Evolutionary conservation across 345 rosid genomes (phyloP).

Genomic region (Angophora floribunda): DNA sequence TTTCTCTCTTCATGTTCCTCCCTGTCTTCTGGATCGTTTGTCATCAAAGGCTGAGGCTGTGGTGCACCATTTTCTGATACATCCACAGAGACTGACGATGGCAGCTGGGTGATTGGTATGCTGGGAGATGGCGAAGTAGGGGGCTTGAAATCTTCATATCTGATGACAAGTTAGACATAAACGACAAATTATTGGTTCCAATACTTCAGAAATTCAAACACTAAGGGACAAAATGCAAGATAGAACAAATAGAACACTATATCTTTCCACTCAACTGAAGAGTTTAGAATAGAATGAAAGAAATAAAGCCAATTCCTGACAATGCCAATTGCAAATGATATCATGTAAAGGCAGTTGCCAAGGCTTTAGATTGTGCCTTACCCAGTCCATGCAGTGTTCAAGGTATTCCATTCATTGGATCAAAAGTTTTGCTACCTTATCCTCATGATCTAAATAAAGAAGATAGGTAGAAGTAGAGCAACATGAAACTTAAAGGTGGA

Average conservation of each 20-base stretch:
- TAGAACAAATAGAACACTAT: background rate
- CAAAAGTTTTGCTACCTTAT: background rate
- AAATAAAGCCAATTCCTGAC: background rate
- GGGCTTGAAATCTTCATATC: slow-evolving; percentile 5
- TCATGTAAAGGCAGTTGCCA: background rate
- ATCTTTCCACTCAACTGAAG: background rate
- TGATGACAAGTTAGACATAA: background rate
- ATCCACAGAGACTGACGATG: background rate
- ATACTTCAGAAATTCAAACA: background rate
- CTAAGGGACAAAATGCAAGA: background rate
- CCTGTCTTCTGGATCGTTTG: slow-evolving; percentile 1
- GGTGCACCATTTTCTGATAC: slow-evolving; percentile 18
- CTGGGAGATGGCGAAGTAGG: slow-evolving; percentile 4
- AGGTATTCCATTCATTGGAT: background rate
- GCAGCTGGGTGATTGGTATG: background rate
- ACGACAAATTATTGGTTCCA: background rate
- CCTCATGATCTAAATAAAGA: background rate
- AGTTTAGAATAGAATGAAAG: background rate
- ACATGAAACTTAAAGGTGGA: background rate
- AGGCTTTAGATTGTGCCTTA: background rate
- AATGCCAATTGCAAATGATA: background rate
- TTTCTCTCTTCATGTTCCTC: background rate
- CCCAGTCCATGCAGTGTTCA: background rate
- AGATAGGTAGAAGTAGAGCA: background rate
- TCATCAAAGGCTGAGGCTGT: slow-evolving; percentile 6